phyloP scores from a whole-genome alignment of 352 stramenopile genomes.

The Pythium myriotylum region DNA sequence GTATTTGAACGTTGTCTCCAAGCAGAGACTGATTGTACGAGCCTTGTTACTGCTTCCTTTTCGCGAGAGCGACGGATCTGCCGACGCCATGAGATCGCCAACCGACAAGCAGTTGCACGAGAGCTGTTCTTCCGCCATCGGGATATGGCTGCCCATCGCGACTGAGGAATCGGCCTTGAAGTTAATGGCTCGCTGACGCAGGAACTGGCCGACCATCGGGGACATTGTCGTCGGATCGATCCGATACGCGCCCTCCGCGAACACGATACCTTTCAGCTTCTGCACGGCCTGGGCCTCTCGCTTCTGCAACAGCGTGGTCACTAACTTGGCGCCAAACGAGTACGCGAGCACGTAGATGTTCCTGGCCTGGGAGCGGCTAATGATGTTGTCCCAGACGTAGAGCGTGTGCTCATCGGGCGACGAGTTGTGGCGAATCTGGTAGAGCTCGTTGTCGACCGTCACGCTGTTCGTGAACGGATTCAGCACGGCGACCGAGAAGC shows the following conservation, averaged over 20 bases:
- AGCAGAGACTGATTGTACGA: constrained; percentile 67
- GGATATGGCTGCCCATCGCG: constrained; percentile 51
- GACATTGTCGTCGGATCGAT: constrained; percentile 56
- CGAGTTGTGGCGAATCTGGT: constrained; percentile 61
- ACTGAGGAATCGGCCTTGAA: constrained; percentile 65
- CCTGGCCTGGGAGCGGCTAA: constrained; percentile 54
- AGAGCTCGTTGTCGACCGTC: constrained; percentile 52
- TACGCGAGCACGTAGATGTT: constrained; percentile 74
- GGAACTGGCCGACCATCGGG: constrained; percentile 58
- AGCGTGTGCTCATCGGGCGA: constrained; percentile 70
- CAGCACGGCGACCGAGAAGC: constrained; percentile 62
- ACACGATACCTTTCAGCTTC: constrained; percentile 63
- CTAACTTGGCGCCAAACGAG: constrained; percentile 69
- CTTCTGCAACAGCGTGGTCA: constrained; percentile 67
- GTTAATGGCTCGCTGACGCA: constrained; percentile 69
- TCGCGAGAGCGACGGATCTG: constrained; percentile 38
- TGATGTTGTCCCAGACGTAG: constrained; percentile 80
- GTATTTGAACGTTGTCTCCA: constrained; percentile 77
- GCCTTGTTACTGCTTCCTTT: constrained; percentile 74
- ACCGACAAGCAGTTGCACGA: constrained; percentile 70
- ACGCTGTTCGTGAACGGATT: constrained; percentile 81
- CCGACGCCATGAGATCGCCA: constrained; percentile 42
- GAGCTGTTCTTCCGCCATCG: constrained; percentile 55
- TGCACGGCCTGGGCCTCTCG: constrained; percentile 58
- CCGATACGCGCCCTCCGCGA: constrained; percentile 66